Conservation (phyloP, 2,329 filamentous ascomycete genomes). For the Hypoxylon sp. region DNA sequence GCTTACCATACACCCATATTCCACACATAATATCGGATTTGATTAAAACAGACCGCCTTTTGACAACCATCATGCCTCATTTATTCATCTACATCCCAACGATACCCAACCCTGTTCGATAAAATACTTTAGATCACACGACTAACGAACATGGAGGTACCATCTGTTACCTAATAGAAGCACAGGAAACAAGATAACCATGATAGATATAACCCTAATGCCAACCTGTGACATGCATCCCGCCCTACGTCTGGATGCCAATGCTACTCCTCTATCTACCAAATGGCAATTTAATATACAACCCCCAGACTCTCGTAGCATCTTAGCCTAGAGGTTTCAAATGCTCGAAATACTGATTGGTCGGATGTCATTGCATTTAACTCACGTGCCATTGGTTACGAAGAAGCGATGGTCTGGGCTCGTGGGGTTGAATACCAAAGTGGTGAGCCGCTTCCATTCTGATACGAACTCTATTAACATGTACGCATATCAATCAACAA, state of each 20-base stretch:
- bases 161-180: conserved; percentile 15
- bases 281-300: conserved; percentile 21
- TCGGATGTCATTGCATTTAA: conserved; percentile 6
- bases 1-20: conserved; percentile 33
- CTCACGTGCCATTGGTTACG: conserved; percentile 11
- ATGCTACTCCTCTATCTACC: conserved; percentile 15
- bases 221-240: conserved; percentile 30
- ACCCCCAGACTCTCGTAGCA: conserved; percentile 18
- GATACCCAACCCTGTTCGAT: conserved; percentile 30
- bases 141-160: conserved; percentile 13
- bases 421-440: conserved; percentile 13
- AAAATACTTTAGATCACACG: conserved; percentile 22
- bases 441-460: neutral
- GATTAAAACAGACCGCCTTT: conserved; percentile 44
- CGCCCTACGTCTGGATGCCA: conserved; percentile 5
- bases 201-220: conserved; percentile 3
- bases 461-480: conserved; percentile 5
- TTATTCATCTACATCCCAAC: conserved; percentile 21
- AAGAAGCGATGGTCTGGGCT: neutral
- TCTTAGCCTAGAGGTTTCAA: conserved; percentile 13
- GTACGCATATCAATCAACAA: conserved; percentile 5
- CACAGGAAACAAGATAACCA: conserved; percentile 22
- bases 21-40: conserved; percentile 29
- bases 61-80: conserved; percentile 14
- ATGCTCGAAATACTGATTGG: conserved; percentile 12